Evolutionary conservation across 768 basidiomycete species (phyloP), one percentile per base, ranked within the genome.

Genomic region (Daedaleopsis sinensis): DNA sequence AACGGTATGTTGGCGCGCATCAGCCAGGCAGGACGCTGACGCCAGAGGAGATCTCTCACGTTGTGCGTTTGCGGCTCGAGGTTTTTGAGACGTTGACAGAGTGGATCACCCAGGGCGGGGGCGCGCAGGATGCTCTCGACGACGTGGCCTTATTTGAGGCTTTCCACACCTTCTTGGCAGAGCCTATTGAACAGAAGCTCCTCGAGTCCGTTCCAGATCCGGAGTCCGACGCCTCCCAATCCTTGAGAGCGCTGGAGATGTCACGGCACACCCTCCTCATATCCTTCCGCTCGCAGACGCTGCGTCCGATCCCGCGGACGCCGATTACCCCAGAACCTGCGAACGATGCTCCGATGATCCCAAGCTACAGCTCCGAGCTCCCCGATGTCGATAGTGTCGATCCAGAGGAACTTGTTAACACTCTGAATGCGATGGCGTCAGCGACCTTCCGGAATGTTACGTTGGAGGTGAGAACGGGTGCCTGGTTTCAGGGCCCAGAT

Each of bases 101-200:
- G 63, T 94, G 93, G 93, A 68, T 94, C 44, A 81, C 76, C 0
- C 72, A 77, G 16, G 93, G 93, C 4, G 88, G 88, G 8, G 93
- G 93, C 36, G 84, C 89, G 9, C 89, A 92, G 68, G 93, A 94
- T 65, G 79, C 86, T 43, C 76, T 94, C 32, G 92, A 94, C 64
- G 89, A 93, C 51, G 67, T 71, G 2, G 84, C 86, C 61, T 79
- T 94, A 38, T 86, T 81, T 70, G 76, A 76, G n/a, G 79, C 83
- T 19, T 70, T 92, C 27, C 76, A 76, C 58, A 62, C 79, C 1
- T 94, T 94, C 74, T 76, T 93, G 60, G 79, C 84, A 53, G 80
- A 73, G 59, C 68, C 81, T 0, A 69, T 81, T 27, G 85, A 87
- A 63, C 86, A 88, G 66, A 71, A 75, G 44, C 72, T 85, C 18